phyloP scores from a whole-genome alignment of 2,329 filamentous ascomycete genomes.

The Claviceps fusiformis region DNA sequence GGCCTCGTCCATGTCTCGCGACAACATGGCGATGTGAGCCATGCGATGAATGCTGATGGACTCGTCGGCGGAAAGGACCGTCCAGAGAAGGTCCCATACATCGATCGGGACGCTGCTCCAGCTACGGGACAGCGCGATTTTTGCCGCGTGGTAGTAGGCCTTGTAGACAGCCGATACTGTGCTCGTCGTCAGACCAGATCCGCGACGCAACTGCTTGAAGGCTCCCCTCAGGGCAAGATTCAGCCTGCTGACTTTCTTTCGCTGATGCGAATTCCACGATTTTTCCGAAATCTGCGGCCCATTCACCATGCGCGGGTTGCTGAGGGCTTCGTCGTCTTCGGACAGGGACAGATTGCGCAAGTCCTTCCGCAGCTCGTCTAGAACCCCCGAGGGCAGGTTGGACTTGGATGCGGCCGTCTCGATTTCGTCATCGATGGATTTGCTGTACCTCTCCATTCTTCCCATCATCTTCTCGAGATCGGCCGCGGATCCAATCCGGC shows the following conservation, averaged over 20 bases:
- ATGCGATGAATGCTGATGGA: slow-evolving; percentile 40
- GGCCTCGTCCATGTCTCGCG: slow-evolving; percentile 50
- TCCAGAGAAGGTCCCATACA: slow-evolving; percentile 55
- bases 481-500: slow-evolving; percentile 17
- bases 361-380: slow-evolving; percentile 19
- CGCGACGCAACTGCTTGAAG: slow-evolving; percentile 15
- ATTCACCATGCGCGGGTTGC: slow-evolving; percentile 10
- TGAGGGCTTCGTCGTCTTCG: slow-evolving; percentile 11
- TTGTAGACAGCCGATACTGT: slow-evolving; percentile 32
- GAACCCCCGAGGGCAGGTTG: slow-evolving; percentile 19
- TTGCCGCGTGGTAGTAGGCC: slow-evolving; percentile 37
- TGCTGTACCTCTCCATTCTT: slow-evolving; percentile 21
- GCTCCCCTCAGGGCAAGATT: slow-evolving; percentile 19
- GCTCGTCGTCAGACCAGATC: slow-evolving; percentile 17
- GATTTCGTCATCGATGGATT: slow-evolving; percentile 22
- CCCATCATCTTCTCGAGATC: slow-evolving; percentile 23
- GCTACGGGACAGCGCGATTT: slow-evolving; percentile 27
- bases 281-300: slow-evolving; percentile 23
- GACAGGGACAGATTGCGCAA: slow-evolving; percentile 13
- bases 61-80: slow-evolving; percentile 39
- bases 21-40: slow-evolving; percentile 45
- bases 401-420: slow-evolving; percentile 13
- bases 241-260: slow-evolving; percentile 24
- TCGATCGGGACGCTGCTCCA: slow-evolving; percentile 44
- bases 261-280: slow-evolving; percentile 23